phyloP scores from a whole-genome alignment of 345 rosid genomes.

The Crucihimalaya himalaica region DNA sequence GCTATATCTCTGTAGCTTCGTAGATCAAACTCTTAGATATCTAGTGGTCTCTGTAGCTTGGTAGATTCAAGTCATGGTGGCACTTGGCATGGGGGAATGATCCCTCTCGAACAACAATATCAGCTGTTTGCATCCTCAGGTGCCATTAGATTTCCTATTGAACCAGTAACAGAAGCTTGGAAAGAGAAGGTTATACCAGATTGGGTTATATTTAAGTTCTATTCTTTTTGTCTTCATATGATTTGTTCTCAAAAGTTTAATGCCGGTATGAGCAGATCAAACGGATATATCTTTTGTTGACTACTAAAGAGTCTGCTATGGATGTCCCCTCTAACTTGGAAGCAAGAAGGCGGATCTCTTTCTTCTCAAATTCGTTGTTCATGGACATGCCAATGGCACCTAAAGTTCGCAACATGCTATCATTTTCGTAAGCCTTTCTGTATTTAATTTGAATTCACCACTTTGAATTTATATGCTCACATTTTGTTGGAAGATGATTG shows the following conservation, averaged over 20 bases:
- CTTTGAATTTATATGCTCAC: neutral
- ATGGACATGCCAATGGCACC: slow-evolving; percentile 99
- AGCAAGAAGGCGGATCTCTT: slow-evolving; percentile 96
- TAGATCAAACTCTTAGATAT: slow-evolving; percentile 45
- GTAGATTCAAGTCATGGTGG: slow-evolving; percentile 75
- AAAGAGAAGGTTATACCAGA: slow-evolving; percentile 68
- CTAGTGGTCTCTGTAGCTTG: slow-evolving; percentile 48
- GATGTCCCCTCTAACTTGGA: slow-evolving; percentile 99
- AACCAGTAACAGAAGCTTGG: slow-evolving; percentile 86
- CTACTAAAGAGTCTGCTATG: slow-evolving; percentile 99
- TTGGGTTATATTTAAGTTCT: slow-evolving; percentile 15
- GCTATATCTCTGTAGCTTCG: slow-evolving; percentile 49
- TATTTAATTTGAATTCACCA: slow-evolving; percentile 1
- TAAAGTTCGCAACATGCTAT: slow-evolving; percentile 99
- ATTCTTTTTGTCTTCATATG: neutral
- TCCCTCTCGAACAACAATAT: slow-evolving; percentile 59
- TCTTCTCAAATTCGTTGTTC: slow-evolving; percentile 96
- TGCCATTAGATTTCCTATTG: slow-evolving; percentile 85
- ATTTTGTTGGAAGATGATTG: slow-evolving; percentile 1
- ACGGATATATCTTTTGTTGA: slow-evolving; percentile 73
- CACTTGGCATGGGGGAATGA: slow-evolving; percentile 67
- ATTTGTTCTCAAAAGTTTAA: slow-evolving; percentile 8
- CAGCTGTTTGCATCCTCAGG: slow-evolving; percentile 90
- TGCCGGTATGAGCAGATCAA: slow-evolving; percentile 58
- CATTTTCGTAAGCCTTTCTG: slow-evolving; percentile 86